Evolutionary conservation across 2,329 filamentous ascomycete species (phyloP).

Genomic region (Colletotrichum zoysiae): DNA sequence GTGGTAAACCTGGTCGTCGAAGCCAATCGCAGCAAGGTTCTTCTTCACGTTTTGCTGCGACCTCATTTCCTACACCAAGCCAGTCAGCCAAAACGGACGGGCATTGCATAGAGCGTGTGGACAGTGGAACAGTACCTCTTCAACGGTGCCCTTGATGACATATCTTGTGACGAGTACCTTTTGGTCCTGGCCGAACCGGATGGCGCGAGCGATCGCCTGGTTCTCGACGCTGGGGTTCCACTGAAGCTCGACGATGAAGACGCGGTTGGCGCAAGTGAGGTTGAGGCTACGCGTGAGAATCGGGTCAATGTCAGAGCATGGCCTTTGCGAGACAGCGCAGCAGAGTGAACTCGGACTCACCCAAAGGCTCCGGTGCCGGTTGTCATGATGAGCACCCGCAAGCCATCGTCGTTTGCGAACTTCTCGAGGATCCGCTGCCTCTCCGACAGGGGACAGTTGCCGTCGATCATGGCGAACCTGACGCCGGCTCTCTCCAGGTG

Average conservation of each 20-base stretch:
- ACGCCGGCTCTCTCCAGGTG: conserved; percentile 49
- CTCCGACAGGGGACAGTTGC: conserved; percentile 52
- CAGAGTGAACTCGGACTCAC: conserved; percentile 47
- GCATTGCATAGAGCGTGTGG: too few relatives aligned
- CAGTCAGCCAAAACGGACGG: neutral
- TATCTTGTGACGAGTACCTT: conserved; percentile 61
- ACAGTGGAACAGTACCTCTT: conserved; percentile 53
- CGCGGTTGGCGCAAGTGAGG: conserved; percentile 60
- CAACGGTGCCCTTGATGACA: conserved; percentile 56
- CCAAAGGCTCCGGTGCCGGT: conserved; percentile 64
- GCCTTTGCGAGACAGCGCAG: neutral
- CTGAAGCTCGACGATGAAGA: conserved; percentile 66
- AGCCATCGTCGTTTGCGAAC: conserved; percentile 49
- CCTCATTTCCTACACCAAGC: conserved; percentile 31
- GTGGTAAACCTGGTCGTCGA: neutral
- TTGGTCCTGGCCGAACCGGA: conserved; percentile 60
- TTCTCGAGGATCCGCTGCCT: conserved; percentile 54
- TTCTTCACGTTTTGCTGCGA: conserved; percentile 36
- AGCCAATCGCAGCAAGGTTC: conserved; percentile 28
- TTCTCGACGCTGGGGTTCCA: conserved; percentile 67
- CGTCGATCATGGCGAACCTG: conserved; percentile 57
- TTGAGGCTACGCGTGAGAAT: conserved; percentile 53
- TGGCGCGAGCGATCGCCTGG: conserved; percentile 63
- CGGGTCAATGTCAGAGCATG: neutral
- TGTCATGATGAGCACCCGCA: conserved; percentile 63